Evolutionary conservation across 768 basidiomycete genomes (phyloP).

Genomic region (Leccinellum rugosiceps): DNA sequence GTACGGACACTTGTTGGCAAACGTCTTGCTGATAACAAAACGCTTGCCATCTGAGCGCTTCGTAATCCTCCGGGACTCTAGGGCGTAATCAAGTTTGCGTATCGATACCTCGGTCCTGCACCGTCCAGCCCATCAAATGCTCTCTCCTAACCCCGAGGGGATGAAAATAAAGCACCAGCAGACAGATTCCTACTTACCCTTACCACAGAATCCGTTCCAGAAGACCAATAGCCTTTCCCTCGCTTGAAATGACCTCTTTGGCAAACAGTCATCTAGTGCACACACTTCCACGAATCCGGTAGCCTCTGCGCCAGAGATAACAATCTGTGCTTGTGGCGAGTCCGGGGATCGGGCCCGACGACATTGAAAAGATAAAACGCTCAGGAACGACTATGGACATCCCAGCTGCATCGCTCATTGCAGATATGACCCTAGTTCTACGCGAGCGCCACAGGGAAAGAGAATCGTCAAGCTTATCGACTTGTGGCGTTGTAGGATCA

Average conservation of each 20-base stretch:
- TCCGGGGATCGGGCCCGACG: conserved; percentile 16
- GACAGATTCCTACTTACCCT: conserved; percentile 20
- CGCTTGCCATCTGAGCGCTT: conserved; percentile 24
- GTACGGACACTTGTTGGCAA: neutral
- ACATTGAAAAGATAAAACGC: conserved; percentile 12
- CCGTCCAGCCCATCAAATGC: conserved; percentile 8
- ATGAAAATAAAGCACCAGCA: conserved; percentile 8
- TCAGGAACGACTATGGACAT: conserved; percentile 1
- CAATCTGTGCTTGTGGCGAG: conserved; percentile 11
- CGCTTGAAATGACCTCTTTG: conserved; percentile 31
- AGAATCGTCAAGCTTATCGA: neutral
- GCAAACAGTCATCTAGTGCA: conserved; percentile 31
- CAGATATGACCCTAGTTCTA: conserved; percentile 2
- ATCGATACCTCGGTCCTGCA: conserved; percentile 34
- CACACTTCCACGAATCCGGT: conserved; percentile 39
- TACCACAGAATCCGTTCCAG: conserved; percentile 29
- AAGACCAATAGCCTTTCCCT: conserved; percentile 35
- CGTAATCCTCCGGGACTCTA: conserved; percentile 17
- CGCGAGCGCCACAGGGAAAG: neutral
- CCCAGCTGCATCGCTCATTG: neutral
- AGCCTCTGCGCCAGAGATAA: conserved; percentile 23
- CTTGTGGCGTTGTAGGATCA: conserved; percentile 1
- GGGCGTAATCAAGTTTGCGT: conserved; percentile 18
- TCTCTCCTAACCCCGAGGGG: conserved; percentile 31
- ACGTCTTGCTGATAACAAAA: neutral